Evolutionary conservation across 768 basidiomycete species (phyloP).

Genomic region (Collybia sordida): DNA sequence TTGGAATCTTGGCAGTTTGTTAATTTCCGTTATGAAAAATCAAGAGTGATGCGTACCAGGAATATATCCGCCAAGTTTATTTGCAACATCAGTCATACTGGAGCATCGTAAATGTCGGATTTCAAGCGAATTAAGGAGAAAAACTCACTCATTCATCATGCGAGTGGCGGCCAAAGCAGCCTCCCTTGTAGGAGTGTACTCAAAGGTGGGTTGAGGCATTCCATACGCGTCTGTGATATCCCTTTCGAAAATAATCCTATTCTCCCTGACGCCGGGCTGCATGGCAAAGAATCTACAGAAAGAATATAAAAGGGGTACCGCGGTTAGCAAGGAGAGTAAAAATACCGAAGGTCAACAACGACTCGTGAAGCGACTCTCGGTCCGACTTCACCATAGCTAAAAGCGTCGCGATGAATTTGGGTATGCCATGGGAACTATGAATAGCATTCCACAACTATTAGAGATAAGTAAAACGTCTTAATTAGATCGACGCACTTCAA

Average conservation of each 20-base stretch:
- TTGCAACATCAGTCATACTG: slow-evolving; percentile 26
- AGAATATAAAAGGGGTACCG: slow-evolving; percentile 13
- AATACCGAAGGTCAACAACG: slow-evolving; percentile 23
- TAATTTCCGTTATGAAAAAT: too few relatives aligned
- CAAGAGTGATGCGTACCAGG: slow-evolving; percentile 16
- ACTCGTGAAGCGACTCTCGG: slow-evolving; percentile 24
- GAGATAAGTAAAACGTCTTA: neutral
- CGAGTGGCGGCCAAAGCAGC: slow-evolving; percentile 9
- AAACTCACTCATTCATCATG: slow-evolving; percentile 19
- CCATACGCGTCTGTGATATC: slow-evolving; percentile 23
- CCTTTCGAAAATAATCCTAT: neutral
- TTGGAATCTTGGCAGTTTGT: slow-evolving; percentile 6
- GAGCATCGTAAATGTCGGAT: neutral
- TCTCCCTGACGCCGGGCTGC: neutral
- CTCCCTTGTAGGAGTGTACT: slow-evolving; percentile 12
- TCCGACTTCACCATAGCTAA: slow-evolving; percentile 31
- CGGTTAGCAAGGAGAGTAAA: slow-evolving; percentile 23
- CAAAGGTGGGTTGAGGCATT: slow-evolving; percentile 34
- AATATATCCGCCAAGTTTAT: slow-evolving; percentile 28
- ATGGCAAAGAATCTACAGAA: slow-evolving; percentile 14
- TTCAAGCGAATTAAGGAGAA: too few relatives aligned
- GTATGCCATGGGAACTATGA: slow-evolving; percentile 27
- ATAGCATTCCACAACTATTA: neutral
- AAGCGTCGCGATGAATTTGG: slow-evolving; percentile 35
- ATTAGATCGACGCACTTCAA: neutral